Base-by-base conservation (phyloP, 352 stramenopile species). In the Phytophthora colocasiae region DNA sequence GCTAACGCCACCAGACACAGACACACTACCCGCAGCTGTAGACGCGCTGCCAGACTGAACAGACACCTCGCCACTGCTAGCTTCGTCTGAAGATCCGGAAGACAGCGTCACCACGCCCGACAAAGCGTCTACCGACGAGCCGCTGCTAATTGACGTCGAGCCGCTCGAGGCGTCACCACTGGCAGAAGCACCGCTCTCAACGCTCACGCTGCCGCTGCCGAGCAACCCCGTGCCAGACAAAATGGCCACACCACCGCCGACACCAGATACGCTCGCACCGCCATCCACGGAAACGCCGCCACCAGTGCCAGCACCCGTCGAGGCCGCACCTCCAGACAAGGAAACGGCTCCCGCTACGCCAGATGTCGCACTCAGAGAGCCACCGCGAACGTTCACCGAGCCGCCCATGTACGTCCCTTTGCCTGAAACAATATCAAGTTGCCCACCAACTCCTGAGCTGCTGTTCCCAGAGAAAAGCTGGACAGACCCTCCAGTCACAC, bases 391-490 rank as follows among this genome's bases (percentile, higher is more conserved):
- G 27, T 46, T 50, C 22, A 63, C 55, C 15, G 44, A 63, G 19
- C 55, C 52, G 3, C 52, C 65, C n/a, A n/a, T n/a, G n/a, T n/a
- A n/a, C n/a, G n/a, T n/a, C n/a, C n/a, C n/a, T n/a, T n/a, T n/a
- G n/a, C n/a, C n/a, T n/a, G n/a, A n/a, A n/a, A n/a, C n/a, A n/a
- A n/a, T n/a, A 14, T 62, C 51, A 15, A 68, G 15, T 31, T 43
- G 52, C 45, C 59, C 59, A 9, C 59, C 59, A 7, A 67, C 43
- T 40, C 50, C 31, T 14, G 50, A 67, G 43, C 49, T 67, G 44
- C 59, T 67, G 43, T 61, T 67, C 11, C 59, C 59, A 26, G 58
- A 66, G 19, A 66, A 32, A 8, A 66, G 31, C 32, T 66, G 58
- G 19, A 67, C 29, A 62, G 51, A 62, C 12, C 51, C 60, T 11